Base-by-base conservation (phyloP, 75 land plant species). In the Sequoiadendron giganteum region DNA sequence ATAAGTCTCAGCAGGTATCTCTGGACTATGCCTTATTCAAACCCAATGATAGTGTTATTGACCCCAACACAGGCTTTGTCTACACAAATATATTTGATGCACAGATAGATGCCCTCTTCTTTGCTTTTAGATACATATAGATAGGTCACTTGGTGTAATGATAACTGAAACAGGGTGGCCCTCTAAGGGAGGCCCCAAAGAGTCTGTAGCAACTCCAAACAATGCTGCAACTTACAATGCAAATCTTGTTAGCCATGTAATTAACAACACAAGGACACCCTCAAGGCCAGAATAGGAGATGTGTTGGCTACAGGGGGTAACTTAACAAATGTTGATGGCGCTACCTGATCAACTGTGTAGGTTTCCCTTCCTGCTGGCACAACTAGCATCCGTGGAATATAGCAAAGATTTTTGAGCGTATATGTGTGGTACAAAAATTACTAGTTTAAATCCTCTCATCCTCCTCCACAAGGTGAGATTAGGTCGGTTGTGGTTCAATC, bases 121-220 rank as follows among this genome's bases (percentile, higher is more conserved):
- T 92, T 87, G 97, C 99, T 0, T 82, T n/a, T n/a, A n/a, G n/a
- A n/a, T n/a, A n/a, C n/a, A n/a, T n/a, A n/a, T 95, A 32, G 89
- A 82, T 83, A 89, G 85, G 55, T 91, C 94, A 32, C 83, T 96
- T 76, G 90, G 89, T 61, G 54, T 97, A 82, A 91, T 93, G 95
- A 93, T 95, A 13, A 94, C 93, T 38, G 97, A 96, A 65, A 91
- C 96, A 0, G 96, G 97, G 21, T 97, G 95, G 97, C 97, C 96
- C 14, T 90, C 94, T 15, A 93, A 91, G 65, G 99, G 97, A 1
- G 93, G 93, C 7, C 68, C 92, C 2, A 94, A 90, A 68, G 99
- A 97, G 91, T 89, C 90, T 3, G 94, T 89, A 18, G 99, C 97
- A 9, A 94, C 93, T 43, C 90, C 94, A 38, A 93, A 96, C 39